Percentiles rank a stretch among this genome's conserved stretches.
phyloP scores from a whole-genome alignment of 495 filamentous ascomycete genomes.

The Antarctomyces pellizariae region DNA sequence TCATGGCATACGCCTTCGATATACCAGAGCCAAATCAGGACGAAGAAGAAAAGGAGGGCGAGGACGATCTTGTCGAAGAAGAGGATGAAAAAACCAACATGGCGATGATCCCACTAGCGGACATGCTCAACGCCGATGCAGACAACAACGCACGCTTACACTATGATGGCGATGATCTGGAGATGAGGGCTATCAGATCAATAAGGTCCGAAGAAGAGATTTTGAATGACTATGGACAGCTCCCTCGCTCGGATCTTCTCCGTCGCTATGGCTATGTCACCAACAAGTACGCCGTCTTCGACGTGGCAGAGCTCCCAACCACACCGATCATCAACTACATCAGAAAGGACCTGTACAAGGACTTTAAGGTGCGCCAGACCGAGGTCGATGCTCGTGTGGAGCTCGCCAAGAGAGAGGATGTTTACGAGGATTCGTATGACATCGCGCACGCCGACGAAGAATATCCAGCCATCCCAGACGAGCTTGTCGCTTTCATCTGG shows the following conservation, averaged over 20 bases:
- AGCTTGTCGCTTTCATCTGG: conserved; percentile 11
- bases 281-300: conserved; percentile 44
- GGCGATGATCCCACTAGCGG: conserved; percentile 82
- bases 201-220: conserved; percentile 57
- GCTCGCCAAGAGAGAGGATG: conserved; percentile 10
- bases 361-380: conserved; percentile 9
- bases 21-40: conserved; percentile 24
- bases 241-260: conserved; percentile 61
- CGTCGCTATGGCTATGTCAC: conserved; percentile 81
- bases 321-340: conserved; percentile 21
- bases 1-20: conserved; percentile 93
- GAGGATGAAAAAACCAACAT: conserved; percentile 35
- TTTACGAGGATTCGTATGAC: conserved; percentile 11
- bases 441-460: conserved; percentile 6
- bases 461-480: conserved; percentile 9
- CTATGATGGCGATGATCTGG: conserved; percentile 10
- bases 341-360: conserved; percentile 9
- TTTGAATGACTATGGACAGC: conserved; percentile 76
- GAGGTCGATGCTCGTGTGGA: conserved; percentile 12
- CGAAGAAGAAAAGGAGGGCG: conserved; percentile 29
- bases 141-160: conserved; percentile 36
- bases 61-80: conserved; percentile 42
- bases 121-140: conserved; percentile 81
- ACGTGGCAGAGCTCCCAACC: conserved; percentile 60
- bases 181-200: conserved; percentile 17